Percentiles rank a stretch among this genome's conserved stretches.
Conservation (phyloP, 208 protist species). For the Acanthamoeba culbertsoni region DNA sequence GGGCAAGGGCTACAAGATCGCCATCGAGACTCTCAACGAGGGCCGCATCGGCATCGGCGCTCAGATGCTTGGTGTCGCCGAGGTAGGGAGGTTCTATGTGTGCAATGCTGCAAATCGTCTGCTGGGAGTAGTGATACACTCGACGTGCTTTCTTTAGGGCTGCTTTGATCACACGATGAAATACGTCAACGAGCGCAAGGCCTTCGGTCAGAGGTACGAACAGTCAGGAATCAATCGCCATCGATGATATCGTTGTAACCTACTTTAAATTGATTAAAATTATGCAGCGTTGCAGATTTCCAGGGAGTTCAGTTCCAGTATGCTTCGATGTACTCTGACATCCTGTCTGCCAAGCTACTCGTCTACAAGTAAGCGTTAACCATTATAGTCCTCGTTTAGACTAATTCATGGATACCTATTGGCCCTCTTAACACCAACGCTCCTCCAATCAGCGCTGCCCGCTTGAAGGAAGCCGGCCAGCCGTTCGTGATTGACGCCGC, state of each 20-base stretch:
- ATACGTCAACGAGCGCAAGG: slow-evolving; percentile 88
- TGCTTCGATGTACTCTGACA: slow-evolving; percentile 59
- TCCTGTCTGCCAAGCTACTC: slow-evolving; percentile 69
- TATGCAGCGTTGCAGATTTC: slow-evolving; percentile 87
- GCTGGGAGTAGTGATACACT: too few relatives aligned
- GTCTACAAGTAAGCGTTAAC: slow-evolving; percentile 67
- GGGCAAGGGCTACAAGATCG: slow-evolving; percentile 94
- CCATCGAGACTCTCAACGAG: slow-evolving; percentile 93
- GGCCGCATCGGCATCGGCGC: slow-evolving; percentile 94
- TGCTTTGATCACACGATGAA: slow-evolving; percentile 84
- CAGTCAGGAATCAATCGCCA: neutral
- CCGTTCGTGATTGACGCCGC: slow-evolving; percentile 92
- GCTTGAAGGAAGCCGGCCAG: slow-evolving; percentile 87
- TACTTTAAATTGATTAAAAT: neutral
- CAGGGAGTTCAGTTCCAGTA: slow-evolving; percentile 94
- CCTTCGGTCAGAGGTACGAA: slow-evolving; percentile 85
- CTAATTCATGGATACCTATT: neutral
- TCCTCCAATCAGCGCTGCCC: slow-evolving; percentile 84
- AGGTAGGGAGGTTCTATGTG: slow-evolving; percentile 62
- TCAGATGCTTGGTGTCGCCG: slow-evolving; percentile 93
- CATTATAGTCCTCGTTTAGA: neutral
- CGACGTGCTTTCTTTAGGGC: slow-evolving; percentile 65
- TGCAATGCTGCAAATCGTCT: too few relatives aligned
- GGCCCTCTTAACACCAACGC: neutral
- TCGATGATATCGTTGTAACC: neutral